These are phyloP conservation scores for Neofusicoccum kwambonambiense DNA, from an alignment of 2,329 filamentous ascomycete genomes.

Conservation along the genomic window DNA sequence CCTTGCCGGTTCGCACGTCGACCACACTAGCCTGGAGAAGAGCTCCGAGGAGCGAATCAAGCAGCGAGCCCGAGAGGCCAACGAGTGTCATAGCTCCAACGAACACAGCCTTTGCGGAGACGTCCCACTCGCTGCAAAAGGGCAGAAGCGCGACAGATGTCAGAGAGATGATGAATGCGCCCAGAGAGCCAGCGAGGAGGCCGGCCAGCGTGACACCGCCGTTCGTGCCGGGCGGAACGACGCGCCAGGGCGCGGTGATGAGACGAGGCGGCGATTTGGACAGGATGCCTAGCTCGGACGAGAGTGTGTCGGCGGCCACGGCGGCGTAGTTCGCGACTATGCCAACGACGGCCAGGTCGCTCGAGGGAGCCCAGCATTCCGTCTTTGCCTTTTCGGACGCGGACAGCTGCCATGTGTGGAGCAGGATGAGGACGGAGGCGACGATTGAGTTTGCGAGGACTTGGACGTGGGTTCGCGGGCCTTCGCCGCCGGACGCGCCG, in stretches of 20 bases:
- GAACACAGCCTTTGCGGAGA: slow-evolving; percentile 52
- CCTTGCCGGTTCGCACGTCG: slow-evolving; percentile 78
- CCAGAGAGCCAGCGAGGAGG: slow-evolving; percentile 69
- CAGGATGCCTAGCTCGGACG: slow-evolving; percentile 91
- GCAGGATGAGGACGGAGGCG: slow-evolving; percentile 63
- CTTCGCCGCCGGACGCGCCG: slow-evolving; percentile 74
- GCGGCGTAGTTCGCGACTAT: slow-evolving; percentile 76
- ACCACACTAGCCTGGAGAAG: slow-evolving; percentile 82
- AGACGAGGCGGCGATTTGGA: slow-evolving; percentile 73
- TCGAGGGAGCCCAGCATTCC: slow-evolving; percentile 23
- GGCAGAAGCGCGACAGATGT: slow-evolving; percentile 68
- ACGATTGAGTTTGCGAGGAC: slow-evolving; percentile 85
- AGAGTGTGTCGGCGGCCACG: slow-evolving; percentile 90
- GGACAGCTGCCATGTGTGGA: slow-evolving; percentile 49
- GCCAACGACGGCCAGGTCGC: slow-evolving; percentile 45
- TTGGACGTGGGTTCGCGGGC: slow-evolving; percentile 79
- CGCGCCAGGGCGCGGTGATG: slow-evolving; percentile 77
- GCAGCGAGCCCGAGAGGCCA: slow-evolving; percentile 74
- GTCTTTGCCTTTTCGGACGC: slow-evolving; percentile 21
- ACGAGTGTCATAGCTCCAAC: slow-evolving; percentile 62
- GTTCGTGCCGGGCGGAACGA: slow-evolving; percentile 88
- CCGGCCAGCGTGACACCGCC: slow-evolving; percentile 82
- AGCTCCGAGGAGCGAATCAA: slow-evolving; percentile 87
- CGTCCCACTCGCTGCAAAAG: slow-evolving; percentile 61
- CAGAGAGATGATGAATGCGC: slow-evolving; percentile 68